These are phyloP conservation scores for Heterobasidion parviporum DNA, from an alignment of 1,284 basidiomycete genomes.

Conservation along the genomic window DNA sequence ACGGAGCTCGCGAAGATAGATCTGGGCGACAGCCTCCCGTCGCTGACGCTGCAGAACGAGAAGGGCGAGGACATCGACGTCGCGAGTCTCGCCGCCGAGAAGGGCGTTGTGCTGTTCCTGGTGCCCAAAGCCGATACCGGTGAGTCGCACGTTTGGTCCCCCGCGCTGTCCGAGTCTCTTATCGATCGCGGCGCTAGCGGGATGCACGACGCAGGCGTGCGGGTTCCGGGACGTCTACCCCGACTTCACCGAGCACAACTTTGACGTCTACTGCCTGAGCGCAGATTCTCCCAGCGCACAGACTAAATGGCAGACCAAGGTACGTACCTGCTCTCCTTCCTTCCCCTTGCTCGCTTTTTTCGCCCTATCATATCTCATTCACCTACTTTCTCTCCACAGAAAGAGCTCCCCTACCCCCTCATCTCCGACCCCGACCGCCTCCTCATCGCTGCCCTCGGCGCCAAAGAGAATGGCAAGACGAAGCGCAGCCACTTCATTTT, in stretches of 20 bases:
- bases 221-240: conserved; percentile 78
- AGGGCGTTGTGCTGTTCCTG: conserved; percentile 78
- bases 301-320: conserved; percentile 80
- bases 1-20: conserved; percentile 37
- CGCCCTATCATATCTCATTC: neutral
- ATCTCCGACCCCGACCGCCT: conserved; percentile 81
- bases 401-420: conserved; percentile 76
- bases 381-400: conserved; percentile 30
- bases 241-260: conserved; percentile 64
- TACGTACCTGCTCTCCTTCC: conserved; percentile 18
- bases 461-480: conserved; percentile 67
- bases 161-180: neutral
- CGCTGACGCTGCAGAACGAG: conserved; percentile 71
- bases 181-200: conserved; percentile 31
- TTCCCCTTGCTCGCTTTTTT: neutral
- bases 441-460: conserved; percentile 74
- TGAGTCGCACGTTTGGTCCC: conserved; percentile 27
- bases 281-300: conserved; percentile 77
- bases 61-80: conserved; percentile 66
- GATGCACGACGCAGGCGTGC: conserved; percentile 86
- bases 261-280: conserved; percentile 81
- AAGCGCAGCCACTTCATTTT: conserved; percentile 90
- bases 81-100: conserved; percentile 50
- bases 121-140: conserved; percentile 83
- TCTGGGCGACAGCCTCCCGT: conserved; percentile 74